These are phyloP conservation scores for Myriosclerotinia curreyana DNA, from an alignment of 2,329 filamentous ascomycete genomes.

Conservation along the genomic window DNA sequence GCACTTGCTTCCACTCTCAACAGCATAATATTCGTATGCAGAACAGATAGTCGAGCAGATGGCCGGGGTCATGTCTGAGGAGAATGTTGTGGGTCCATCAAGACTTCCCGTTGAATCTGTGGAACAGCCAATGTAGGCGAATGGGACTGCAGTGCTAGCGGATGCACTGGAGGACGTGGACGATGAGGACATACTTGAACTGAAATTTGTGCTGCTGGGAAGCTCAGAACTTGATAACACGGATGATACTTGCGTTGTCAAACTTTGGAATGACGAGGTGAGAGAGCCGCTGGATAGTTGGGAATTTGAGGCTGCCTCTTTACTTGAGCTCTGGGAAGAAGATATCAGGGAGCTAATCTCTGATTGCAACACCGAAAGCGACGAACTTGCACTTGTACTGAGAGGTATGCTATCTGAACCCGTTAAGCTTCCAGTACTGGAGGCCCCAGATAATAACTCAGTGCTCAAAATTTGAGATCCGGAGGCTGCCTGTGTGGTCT, in stretches of 20 bases:
- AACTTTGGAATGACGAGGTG: neutral
- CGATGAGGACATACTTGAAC: neutral
- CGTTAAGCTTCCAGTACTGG: neutral
- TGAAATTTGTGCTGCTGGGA: neutral
- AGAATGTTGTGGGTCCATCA: constrained; percentile 8
- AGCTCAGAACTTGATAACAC: neutral
- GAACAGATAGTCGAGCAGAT: constrained; percentile 15
- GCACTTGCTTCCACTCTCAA: constrained; percentile 16
- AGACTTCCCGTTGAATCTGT: constrained; percentile 11
- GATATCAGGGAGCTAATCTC: neutral
- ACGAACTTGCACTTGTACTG: neutral
- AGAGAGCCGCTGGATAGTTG: neutral
- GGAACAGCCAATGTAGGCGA: constrained; percentile 19
- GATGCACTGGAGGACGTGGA: neutral
- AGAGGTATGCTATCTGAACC: neutral
- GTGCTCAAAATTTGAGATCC: neutral
- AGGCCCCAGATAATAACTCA: neutral
- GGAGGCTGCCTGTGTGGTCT: neutral
- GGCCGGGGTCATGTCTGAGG: constrained; percentile 5
- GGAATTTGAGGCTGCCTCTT: neutral
- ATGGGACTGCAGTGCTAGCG: constrained; percentile 2
- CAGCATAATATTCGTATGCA: constrained; percentile 16
- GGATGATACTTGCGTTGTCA: neutral
- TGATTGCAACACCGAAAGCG: neutral
- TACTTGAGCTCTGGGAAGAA: neutral